Conservation (phyloP, 1,284 basidiomycete genomes). For the Ustilago loliicola region DNA sequence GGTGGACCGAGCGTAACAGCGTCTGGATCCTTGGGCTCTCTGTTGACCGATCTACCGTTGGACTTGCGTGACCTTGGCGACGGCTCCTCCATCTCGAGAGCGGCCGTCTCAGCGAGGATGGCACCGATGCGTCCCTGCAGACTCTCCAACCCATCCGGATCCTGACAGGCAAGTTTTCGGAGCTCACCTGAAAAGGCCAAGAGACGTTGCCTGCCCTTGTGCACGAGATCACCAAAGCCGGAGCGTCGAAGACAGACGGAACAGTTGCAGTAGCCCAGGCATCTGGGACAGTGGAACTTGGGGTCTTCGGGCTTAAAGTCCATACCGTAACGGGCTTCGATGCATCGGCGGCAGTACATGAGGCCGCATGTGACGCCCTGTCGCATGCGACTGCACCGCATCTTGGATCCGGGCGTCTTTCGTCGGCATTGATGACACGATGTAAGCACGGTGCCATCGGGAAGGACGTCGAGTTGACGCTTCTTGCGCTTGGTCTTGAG, state of each 20-base stretch:
- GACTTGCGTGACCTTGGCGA: slow-evolving; percentile 5
- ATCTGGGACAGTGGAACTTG: slow-evolving; percentile 47
- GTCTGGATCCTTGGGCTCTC: not conserved
- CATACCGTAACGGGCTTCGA: slow-evolving; percentile 35
- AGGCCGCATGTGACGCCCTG: slow-evolving; percentile 29
- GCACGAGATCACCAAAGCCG: slow-evolving; percentile 29
- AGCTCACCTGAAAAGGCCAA: slow-evolving; percentile 23
- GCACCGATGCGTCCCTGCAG: slow-evolving; percentile 13
- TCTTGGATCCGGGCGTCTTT: slow-evolving; percentile 43
- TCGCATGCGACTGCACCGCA: slow-evolving; percentile 39
- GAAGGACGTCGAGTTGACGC: slow-evolving; percentile 20
- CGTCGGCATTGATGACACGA: slow-evolving; percentile 56
- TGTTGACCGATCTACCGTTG: slow-evolving; percentile 7
- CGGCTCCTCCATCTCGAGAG: not conserved
- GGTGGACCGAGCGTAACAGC: not conserved
- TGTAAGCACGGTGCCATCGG: slow-evolving; percentile 32
- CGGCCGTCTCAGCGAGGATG: slow-evolving; percentile 8
- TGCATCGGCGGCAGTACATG: slow-evolving; percentile 42
- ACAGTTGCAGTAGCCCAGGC: slow-evolving; percentile 54
- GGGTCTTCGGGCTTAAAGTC: slow-evolving; percentile 27
- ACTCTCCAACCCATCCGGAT: slow-evolving; percentile 4
- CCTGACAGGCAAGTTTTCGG: slow-evolving; percentile 12
- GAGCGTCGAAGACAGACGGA: slow-evolving; percentile 40
- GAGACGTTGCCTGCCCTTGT: slow-evolving; percentile 15
- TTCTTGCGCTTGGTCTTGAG: slow-evolving; percentile 14